Evolutionary conservation across 2,329 filamentous ascomycete species (phyloP), one percentile per base, ranked within the genome.

Genomic region (Cladobotryum mycophilum): DNA sequence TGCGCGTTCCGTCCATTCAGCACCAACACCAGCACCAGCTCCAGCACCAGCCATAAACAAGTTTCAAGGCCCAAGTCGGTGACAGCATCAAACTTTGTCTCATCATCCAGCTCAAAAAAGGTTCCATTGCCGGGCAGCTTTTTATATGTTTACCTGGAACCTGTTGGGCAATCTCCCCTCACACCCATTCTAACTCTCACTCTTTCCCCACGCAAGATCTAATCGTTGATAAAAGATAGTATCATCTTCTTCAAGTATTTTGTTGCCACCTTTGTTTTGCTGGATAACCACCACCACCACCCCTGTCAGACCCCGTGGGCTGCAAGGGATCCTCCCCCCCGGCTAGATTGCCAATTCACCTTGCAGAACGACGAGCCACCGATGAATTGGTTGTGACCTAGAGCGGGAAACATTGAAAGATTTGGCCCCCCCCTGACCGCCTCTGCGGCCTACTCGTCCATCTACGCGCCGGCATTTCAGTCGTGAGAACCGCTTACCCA

Each of bases 291-390:
- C n/a, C n/a, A n/a, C 40, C 41, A n/a, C n/a, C 42, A 15, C 36
- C 50, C 50, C 45, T 35, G 45, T 52, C 36, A 30, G 25, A 30
- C 25, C 25, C 25, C 25, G 25, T n/a, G 45, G 44, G 20, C 43
- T 40, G 40, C 18, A 46, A 48, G 45, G 49, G 47, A 49, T 49
- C 20, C 38, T 54, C 44, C 50, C 55, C 38, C 56, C 44, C 50
- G 53, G 49, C 57, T 52, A 43, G 48, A 49, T 53, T 56, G 58
- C 58, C 58, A 60, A 51, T 54, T 60, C 58, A 58, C 47, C 56
- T 53, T 55, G 58, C 56, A 60, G 51, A 22, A 30, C 20, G 25
- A 30, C 13, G 13, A n/a, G 20, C 42, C 42, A 45, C 42, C 42
- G 25, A 45, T 35, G 42, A 45, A 30, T 34, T 34, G 42, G 42